phyloP scores from a whole-genome alignment of 352 stramenopile species.

The Globisporangium viniferum region DNA sequence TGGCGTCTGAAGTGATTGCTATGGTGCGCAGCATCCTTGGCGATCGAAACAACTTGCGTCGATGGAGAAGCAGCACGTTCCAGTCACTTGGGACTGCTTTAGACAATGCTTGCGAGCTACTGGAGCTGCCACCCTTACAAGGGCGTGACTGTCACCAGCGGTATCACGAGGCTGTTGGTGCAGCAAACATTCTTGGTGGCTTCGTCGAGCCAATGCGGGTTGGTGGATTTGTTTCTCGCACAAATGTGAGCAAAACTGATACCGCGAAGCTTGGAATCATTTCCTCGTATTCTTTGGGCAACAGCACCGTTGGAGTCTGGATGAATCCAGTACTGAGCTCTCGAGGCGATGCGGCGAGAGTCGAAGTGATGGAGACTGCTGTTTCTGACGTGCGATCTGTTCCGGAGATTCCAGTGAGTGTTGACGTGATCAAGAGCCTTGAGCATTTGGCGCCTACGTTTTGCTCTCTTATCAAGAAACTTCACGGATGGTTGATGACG shows the following conservation, averaged over 20 bases:
- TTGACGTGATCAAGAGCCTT: slow-evolving; percentile 23
- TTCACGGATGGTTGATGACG: slow-evolving; percentile 34
- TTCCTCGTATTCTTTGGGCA: slow-evolving; percentile 37
- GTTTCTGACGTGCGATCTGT: slow-evolving; percentile 26
- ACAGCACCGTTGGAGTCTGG: slow-evolving; percentile 23
- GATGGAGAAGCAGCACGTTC: slow-evolving; percentile 28
- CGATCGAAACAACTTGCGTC: slow-evolving; percentile 13
- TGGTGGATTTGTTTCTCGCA: slow-evolving; percentile 30
- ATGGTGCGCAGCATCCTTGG: slow-evolving; percentile 27
- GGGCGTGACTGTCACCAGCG: slow-evolving; percentile 10
- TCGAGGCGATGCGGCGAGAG: neutral
- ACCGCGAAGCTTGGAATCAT: slow-evolving; percentile 17
- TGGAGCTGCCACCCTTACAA: slow-evolving; percentile 12
- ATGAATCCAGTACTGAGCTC: neutral
- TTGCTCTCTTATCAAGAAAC: slow-evolving; percentile 34
- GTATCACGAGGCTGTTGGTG: slow-evolving; percentile 41
- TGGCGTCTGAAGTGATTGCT: slow-evolving; percentile 42
- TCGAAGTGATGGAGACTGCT: slow-evolving; percentile 5
- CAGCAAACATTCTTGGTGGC: slow-evolving; percentile 42
- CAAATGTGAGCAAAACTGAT: slow-evolving; percentile 6
- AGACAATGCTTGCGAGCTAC: slow-evolving; percentile 1
- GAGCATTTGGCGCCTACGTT: slow-evolving; percentile 35
- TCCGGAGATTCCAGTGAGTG: slow-evolving; percentile 26
- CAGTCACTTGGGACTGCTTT: slow-evolving; percentile 26
- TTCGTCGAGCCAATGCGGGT: slow-evolving; percentile 39